Evolutionary conservation across 129 eudicot genomes (phyloP).

Genomic region (Escallonia rubra): DNA sequence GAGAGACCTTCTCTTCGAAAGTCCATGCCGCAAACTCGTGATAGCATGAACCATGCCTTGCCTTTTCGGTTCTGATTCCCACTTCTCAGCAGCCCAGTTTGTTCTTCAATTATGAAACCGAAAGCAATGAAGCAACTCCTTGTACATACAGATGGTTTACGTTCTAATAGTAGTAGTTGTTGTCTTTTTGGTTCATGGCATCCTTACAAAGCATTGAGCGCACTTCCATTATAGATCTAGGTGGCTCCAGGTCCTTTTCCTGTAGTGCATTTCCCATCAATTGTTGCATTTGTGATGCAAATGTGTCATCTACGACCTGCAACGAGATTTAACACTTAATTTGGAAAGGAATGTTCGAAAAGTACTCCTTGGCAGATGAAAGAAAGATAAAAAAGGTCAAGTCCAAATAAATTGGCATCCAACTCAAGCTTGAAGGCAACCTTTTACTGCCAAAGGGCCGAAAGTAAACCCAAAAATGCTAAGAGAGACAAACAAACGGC

Average conservation of each 20-base stretch:
- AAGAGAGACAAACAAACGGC: too few species aligned
- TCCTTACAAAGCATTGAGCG: slow-evolving; percentile 69
- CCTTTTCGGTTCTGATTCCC: not conserved
- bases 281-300: slow-evolving; percentile 58
- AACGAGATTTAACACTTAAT: not conserved
- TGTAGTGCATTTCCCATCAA: slow-evolving; percentile 50
- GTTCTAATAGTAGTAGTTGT: slow-evolving; percentile 25
- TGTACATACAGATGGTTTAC: not conserved
- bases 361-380: too few species aligned
- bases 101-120: not conserved
- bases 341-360: not conserved
- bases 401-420: too few species aligned
- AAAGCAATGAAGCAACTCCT: not conserved
- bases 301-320: slow-evolving; percentile 72
- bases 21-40: not conserved
- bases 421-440: too few species aligned
- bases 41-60: too few species aligned
- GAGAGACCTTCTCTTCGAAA: not conserved
- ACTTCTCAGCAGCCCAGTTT: not conserved
- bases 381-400: too few species aligned
- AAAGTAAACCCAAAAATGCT: too few species aligned
- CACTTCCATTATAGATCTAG: slow-evolving; percentile 51
- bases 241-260: slow-evolving; percentile 67
- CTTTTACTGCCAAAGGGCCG: too few species aligned
- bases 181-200: slow-evolving; percentile 33